Evolutionary conservation across 2,329 filamentous ascomycete genomes (phyloP), one percentile per base, ranked within the genome.

Genomic region (Trichoderma gracile): DNA sequence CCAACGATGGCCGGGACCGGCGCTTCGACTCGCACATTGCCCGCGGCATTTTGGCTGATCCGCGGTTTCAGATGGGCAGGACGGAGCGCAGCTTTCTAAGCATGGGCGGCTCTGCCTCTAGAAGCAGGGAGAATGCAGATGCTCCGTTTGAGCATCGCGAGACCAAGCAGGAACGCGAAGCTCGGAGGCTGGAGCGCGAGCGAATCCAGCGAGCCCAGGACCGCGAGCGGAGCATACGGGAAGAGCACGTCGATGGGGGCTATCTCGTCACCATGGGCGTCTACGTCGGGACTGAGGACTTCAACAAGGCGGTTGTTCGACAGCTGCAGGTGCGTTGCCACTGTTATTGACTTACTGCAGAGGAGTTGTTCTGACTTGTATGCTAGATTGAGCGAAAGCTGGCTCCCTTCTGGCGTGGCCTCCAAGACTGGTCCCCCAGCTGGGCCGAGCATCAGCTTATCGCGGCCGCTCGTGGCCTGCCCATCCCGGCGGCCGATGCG

Each of bases 401-500:
- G 67, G 95, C 95, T 47, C 95, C 95, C 0, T 99, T 99, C 76
- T 99, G 94, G 93, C 89, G 90, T 73, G 95, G 95, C 5, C 81
- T 99, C 4, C 89, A 97, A 68, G 93, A 98, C 75, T 92, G 95
- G 76, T 89, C 89, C 17, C 86, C 91, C 23, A 90, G 86, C 59
- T 99, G 95, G 95, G 90, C 92, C 14, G 95, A 99, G 73, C 89
- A 95, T 76, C 95, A 99, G 77, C 86, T 99, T n/a, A 87, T 97
- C 71, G 93, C 94, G 64, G 93, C 92, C 25, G 95, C 90, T 56
- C 87, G 92, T 72, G 93, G 92, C 21, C 84, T 96, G 63, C 86
- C 91, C 3, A 88, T 98, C 57, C 95, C 95, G 14, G 85, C 91
- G 8, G 86, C 94, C 53, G 93, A 97, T 75, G 88, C 93, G 70